Percentiles rank a stretch among this genome's conserved stretches.
These are phyloP conservation scores for Fusarium pseudograminearum DNA, from an alignment of 2,329 filamentous ascomycete genomes.

Conservation along the genomic window DNA sequence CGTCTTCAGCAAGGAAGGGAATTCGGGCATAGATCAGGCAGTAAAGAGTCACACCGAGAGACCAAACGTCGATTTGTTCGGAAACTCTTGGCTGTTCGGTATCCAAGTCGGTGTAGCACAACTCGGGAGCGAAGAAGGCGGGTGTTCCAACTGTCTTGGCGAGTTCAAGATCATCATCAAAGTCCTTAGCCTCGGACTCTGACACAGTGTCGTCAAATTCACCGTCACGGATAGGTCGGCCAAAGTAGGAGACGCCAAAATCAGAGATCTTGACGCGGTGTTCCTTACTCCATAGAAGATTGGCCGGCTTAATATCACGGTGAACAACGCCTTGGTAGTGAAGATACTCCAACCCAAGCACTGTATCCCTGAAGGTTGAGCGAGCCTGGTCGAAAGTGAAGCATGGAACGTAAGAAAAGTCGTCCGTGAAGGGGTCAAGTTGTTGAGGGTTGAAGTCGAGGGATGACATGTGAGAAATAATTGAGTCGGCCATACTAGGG, in stretches of 20 bases:
- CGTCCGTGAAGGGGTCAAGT: constrained; percentile 80
- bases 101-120: constrained; percentile 88
- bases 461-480: constrained; percentile 76
- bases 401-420: constrained; percentile 92
- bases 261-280: constrained; percentile 97
- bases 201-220: constrained; percentile 80
- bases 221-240: constrained; percentile 84
- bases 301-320: constrained; percentile 88
- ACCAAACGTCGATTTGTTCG: constrained; percentile 97
- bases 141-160: constrained; percentile 98
- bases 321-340: constrained; percentile 89
- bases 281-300: constrained; percentile 86
- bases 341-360: constrained; percentile 92
- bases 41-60: constrained; percentile 93
- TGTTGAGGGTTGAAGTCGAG: constrained; percentile 68
- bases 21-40: constrained; percentile 94
- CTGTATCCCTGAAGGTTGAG: constrained; percentile 89
- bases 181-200: constrained; percentile 85
- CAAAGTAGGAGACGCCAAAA: constrained; percentile 98
- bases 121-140: constrained; percentile 95
- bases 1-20: constrained; percentile 91
- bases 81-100: constrained; percentile 81
- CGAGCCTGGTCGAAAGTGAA: constrained; percentile 88
- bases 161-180: constrained; percentile 94
- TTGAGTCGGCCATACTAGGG: constrained; percentile 84